These are phyloP conservation scores for Fonsecaea multimorphosa DNA, from an alignment of 2,329 filamentous ascomycete genomes.

Conservation along the genomic window DNA sequence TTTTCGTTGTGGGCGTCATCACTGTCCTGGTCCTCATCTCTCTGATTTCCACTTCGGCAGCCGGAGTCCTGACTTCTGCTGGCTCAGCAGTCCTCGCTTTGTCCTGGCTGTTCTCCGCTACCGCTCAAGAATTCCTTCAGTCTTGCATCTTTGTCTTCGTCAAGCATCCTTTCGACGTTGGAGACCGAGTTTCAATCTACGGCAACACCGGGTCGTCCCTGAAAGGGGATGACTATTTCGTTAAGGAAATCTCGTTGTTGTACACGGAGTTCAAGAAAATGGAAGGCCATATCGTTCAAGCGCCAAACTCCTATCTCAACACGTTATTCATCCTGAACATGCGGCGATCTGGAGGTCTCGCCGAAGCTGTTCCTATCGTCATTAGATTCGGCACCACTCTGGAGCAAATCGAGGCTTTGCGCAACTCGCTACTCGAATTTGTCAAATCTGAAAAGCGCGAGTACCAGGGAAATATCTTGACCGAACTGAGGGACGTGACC, in stretches of 20 bases:
- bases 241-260: conserved; percentile 88
- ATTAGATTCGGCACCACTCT: conserved; percentile 89
- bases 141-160: conserved; percentile 95
- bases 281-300: conserved; percentile 94
- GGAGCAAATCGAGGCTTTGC: conserved; percentile 81
- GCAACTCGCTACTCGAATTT: conserved; percentile 80
- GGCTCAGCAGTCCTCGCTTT: conserved; percentile 86
- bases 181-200: conserved; percentile 89
- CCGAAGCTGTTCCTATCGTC: conserved; percentile 81
- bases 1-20: conserved; percentile 83
- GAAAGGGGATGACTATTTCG: conserved; percentile 90
- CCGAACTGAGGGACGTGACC: conserved; percentile 78
- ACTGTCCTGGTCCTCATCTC: conserved; percentile 85
- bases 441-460: conserved; percentile 86
- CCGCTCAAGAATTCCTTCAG: conserved; percentile 91
- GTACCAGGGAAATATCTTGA: conserved; percentile 83
- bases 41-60: conserved; percentile 87
- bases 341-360: conserved; percentile 83
- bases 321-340: conserved; percentile 94
- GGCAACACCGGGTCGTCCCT: conserved; percentile 82
- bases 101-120: conserved; percentile 90
- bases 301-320: conserved; percentile 92
- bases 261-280: conserved; percentile 99
- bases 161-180: conserved; percentile 96
- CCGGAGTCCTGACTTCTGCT: conserved; percentile 85